Conservation (phyloP, 2,329 filamentous ascomycete genomes). For the Metarhizium rileyi region DNA sequence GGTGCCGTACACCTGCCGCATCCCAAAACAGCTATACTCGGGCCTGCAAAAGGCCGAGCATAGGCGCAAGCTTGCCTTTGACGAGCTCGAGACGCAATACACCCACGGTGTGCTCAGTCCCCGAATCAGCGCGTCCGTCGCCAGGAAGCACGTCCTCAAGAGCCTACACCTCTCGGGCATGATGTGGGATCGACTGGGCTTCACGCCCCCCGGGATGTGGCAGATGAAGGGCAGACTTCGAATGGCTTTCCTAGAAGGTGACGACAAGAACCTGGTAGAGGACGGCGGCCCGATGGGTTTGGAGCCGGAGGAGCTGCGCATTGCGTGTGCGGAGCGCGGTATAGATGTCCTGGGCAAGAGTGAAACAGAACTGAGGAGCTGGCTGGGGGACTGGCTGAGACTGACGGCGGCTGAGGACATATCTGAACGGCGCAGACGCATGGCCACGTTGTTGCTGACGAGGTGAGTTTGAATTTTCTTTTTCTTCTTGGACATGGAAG, state of each 20-base stretch:
- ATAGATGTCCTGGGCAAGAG: constrained; percentile 46
- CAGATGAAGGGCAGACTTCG: constrained; percentile 39
- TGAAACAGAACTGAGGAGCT: constrained; percentile 43
- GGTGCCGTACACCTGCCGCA: constrained; percentile 73
- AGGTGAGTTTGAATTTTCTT: constrained; percentile 22
- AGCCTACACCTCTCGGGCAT: constrained; percentile 34
- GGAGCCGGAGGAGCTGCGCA: constrained; percentile 51
- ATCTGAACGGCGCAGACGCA: constrained; percentile 27
- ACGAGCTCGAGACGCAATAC: constrained; percentile 24
- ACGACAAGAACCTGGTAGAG: constrained; percentile 58
- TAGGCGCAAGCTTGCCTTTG: constrained; percentile 40
- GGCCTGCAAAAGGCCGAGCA: constrained; percentile 46
- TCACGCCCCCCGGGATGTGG: constrained; percentile 42
- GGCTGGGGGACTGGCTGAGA: constrained; percentile 39
- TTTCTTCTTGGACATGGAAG: not conserved
- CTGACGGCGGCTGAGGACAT: constrained; percentile 29
- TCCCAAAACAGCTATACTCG: constrained; percentile 61
- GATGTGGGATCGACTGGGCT: constrained; percentile 41
- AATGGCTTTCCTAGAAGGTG: constrained; percentile 55
- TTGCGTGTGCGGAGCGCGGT: constrained; percentile 64
- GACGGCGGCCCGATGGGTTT: constrained; percentile 50
- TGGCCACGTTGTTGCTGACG: constrained; percentile 30
- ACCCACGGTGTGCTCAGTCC: constrained; percentile 27
- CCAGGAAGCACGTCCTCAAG: constrained; percentile 29
- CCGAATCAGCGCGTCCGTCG: constrained; percentile 19